phyloP scores from a whole-genome alignment of 306 rosid genomes.

The Cucurbita ficifolia region DNA sequence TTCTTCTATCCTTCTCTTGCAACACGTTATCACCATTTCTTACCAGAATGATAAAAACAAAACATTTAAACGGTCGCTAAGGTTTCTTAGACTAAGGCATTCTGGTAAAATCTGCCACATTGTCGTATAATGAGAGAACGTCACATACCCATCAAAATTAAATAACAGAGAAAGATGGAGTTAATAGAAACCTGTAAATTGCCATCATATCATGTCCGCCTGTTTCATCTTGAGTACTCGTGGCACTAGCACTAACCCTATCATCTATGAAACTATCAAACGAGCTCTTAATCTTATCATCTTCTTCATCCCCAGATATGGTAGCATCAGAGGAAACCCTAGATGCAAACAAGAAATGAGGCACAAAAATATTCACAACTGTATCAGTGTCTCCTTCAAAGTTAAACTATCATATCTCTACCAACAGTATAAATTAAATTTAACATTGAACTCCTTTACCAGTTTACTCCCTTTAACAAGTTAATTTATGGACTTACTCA shows the following conservation, averaged over 20 bases:
- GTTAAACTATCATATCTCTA: neutral
- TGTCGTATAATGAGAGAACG: neutral
- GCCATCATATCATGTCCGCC: conserved; percentile 74
- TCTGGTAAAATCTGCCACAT: neutral
- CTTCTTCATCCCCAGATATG: conserved; percentile 61
- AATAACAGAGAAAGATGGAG: conserved; percentile 1
- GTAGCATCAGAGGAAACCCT: conserved; percentile 62
- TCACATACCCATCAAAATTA: neutral
- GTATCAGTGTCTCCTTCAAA: neutral
- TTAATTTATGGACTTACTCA: conserved; percentile 45
- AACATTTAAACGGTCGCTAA: neutral
- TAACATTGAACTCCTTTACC: neutral
- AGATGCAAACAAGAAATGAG: neutral
- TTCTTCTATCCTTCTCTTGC: neutral
- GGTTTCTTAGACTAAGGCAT: neutral
- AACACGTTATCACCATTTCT: neutral
- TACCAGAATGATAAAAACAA: neutral
- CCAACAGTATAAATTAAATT: neutral
- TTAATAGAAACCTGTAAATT: conserved; percentile 51
- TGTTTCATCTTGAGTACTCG: conserved; percentile 39
- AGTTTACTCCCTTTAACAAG: neutral
- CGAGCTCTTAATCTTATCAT: conserved; percentile 32
- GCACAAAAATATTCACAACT: neutral
- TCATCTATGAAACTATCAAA: conserved; percentile 88
- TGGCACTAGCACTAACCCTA: conserved; percentile 38